Conservation (phyloP, 2,329 filamentous ascomycete genomes). For the Mycogone perniciosa region DNA sequence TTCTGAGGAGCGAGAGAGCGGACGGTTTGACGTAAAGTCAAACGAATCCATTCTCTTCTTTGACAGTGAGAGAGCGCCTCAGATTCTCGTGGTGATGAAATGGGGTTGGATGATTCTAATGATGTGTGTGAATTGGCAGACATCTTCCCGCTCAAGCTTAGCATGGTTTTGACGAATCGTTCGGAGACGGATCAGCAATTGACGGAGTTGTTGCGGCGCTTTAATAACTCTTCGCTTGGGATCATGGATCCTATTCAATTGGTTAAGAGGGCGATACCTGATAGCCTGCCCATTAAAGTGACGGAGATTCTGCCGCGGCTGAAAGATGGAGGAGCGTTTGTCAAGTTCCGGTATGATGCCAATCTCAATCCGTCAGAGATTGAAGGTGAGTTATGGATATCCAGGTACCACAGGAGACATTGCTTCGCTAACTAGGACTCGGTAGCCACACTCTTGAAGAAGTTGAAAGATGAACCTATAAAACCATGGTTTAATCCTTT, state of each 20-base stretch:
- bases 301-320: constrained; percentile 77
- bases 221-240: constrained; percentile 45
- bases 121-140: constrained; percentile 42
- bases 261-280: constrained; percentile 57
- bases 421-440: constrained; percentile 5
- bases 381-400: constrained; percentile 30
- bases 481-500: constrained; percentile 91
- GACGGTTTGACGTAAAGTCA: constrained; percentile 70
- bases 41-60: constrained; percentile 86
- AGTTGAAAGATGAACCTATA: constrained; percentile 63
- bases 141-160: constrained; percentile 74
- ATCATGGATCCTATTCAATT: constrained; percentile 46
- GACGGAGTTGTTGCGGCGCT: constrained; percentile 43
- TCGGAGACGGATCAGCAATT: constrained; percentile 46
- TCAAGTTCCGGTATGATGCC: constrained; percentile 64
- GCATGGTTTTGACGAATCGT: constrained; percentile 35
- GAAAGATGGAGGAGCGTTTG: constrained; percentile 88
- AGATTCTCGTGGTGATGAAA: not conserved
- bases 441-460: constrained; percentile 48
- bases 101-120: not conserved
- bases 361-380: constrained; percentile 35
- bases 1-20: constrained; percentile 57
- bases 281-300: constrained; percentile 58
- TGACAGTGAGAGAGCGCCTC: constrained; percentile 56
- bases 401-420: not conserved